These are phyloP conservation scores for Phytophthora rubi DNA, from an alignment of 352 stramenopile species.

Conservation along the genomic window DNA sequence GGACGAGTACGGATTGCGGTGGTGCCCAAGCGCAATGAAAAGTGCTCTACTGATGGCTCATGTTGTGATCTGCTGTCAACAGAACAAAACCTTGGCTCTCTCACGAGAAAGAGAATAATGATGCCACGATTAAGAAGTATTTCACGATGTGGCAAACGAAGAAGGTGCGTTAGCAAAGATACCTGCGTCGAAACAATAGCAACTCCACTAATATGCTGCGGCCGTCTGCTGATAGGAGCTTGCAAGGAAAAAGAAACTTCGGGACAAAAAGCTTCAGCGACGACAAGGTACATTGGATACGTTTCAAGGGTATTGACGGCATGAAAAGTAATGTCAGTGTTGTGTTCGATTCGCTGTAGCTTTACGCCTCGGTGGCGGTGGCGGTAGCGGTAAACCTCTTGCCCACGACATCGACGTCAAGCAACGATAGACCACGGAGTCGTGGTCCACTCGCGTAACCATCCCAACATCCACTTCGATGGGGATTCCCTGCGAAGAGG, in stretches of 20 bases:
- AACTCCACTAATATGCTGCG: neutral
- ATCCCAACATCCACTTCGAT: neutral
- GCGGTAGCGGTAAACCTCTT: slow-evolving; percentile 36
- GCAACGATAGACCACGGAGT: slow-evolving; percentile 41
- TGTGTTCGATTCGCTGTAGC: slow-evolving; percentile 13
- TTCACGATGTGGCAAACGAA: slow-evolving; percentile 68
- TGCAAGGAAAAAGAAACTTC: slow-evolving; percentile 74
- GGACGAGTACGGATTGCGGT: slow-evolving; percentile 44
- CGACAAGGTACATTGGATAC: slow-evolving; percentile 49
- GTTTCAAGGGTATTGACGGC: neutral
- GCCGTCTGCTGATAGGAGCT: slow-evolving; percentile 47
- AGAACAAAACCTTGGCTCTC: slow-evolving; percentile 76
- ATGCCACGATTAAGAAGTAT: slow-evolving; percentile 63
- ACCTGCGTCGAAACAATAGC: neutral
- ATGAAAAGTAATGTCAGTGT: slow-evolving; percentile 1
- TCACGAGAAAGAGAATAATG: slow-evolving; percentile 48
- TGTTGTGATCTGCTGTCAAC: neutral
- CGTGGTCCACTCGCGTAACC: slow-evolving; percentile 6
- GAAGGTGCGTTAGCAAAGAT: slow-evolving; percentile 46
- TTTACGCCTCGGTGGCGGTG: slow-evolving; percentile 31
- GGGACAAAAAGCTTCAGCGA: slow-evolving; percentile 74
- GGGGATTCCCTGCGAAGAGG: neutral
- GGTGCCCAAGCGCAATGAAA: neutral
- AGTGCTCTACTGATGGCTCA: slow-evolving; percentile 1
- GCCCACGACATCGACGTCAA: slow-evolving; percentile 25